Conservation (phyloP, 495 filamentous ascomycete species). For the Talaromyces liani region DNA sequence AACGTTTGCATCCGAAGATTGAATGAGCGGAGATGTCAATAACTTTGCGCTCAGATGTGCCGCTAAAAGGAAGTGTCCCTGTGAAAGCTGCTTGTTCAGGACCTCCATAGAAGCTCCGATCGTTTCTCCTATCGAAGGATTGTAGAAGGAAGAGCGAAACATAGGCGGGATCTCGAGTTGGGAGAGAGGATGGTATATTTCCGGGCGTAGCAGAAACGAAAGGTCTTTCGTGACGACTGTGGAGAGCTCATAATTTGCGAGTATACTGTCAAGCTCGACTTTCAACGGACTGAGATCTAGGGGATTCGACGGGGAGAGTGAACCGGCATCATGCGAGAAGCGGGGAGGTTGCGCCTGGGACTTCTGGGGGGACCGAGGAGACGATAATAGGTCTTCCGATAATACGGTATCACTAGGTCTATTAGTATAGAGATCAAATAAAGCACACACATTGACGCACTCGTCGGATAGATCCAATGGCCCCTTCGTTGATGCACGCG, state of each 20-base stretch:
- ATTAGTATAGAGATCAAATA: slow-evolving; percentile 14
- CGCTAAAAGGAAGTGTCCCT: slow-evolving; percentile 60
- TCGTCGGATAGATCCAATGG: slow-evolving; percentile 43
- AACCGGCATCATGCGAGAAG: slow-evolving; percentile 1
- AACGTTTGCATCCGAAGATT: slow-evolving; percentile 46
- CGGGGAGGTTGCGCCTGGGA: slow-evolving; percentile 9
- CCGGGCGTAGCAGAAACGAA: slow-evolving; percentile 66
- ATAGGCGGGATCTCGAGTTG: slow-evolving; percentile 56
- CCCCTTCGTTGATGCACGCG: slow-evolving; percentile 45
- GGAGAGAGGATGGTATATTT: slow-evolving; percentile 73
- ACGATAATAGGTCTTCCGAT: slow-evolving; percentile 13
- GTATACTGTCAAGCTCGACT: slow-evolving; percentile 10
- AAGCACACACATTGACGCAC: slow-evolving; percentile 21
- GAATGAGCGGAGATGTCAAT: slow-evolving; percentile 36
- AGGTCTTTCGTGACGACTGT: slow-evolving; percentile 57
- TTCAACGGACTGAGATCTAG: slow-evolving; percentile 8
- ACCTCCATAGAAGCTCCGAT: slow-evolving; percentile 25
- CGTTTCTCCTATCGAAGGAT: slow-evolving; percentile 29
- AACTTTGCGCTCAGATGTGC: slow-evolving; percentile 35
- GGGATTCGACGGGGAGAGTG: slow-evolving; percentile 9
- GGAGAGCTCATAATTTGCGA: slow-evolving; percentile 27
- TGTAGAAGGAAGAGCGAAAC: slow-evolving; percentile 44
- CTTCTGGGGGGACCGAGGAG: slow-evolving; percentile 11
- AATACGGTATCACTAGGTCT: slow-evolving; percentile 17
- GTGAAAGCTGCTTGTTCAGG: slow-evolving; percentile 64